Base-by-base conservation (phyloP, 495 filamentous ascomycete species). In the Entonaema liquescens region DNA sequence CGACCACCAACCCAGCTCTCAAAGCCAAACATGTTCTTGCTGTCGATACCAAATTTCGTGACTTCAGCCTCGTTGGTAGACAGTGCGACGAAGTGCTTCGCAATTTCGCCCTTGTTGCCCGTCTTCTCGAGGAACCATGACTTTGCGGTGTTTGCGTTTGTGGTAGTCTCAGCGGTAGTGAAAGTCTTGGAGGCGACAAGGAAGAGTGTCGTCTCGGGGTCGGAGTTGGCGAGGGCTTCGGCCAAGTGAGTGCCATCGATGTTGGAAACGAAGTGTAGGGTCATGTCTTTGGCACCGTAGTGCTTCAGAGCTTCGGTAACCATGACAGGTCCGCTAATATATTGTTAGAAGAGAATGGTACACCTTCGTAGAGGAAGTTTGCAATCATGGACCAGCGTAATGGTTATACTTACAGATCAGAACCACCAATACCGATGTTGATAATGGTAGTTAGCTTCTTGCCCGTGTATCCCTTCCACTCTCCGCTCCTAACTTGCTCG, bases 11-110 rank as follows among this genome's bases (percentile, higher is more conserved):
- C 95, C 95, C 95, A 99, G 79, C 91, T 94, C 79, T 93, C 92
- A 80, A 99, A 99, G 73, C 93, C 93, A 73, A 99, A 99, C 96
- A 99, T 99, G 86, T 99, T 99, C 85, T 92, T 91, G 76, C 88
- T 89, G 82, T 97, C 93, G 80, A 99, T 99, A 67, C 95, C 95
- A 73, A 99, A 98, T 85, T 98, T 98, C 78, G 91, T 93, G 70
- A 99, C 95, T 85, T 98, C 94, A 38, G 83, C 79, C 81, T 94
- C 91, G 83, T 99, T 99, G 76, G 96, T 99, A 33, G 96, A 98
- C 57, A 99, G 89, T 52, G 96, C 96, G 38, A 98, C 95, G 73
- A 99, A 99, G 85, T 99, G 95, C 88, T 98, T 98, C 66, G 95
- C 93, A 72, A 99, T 95, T 31, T 96, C 92, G 76, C 93, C 92